Percentiles rank a stretch among this genome's conserved stretches.
These are phyloP conservation scores for Lumnitzera racemosa DNA, from an alignment of 345 rosid species.

Conservation along the genomic window DNA sequence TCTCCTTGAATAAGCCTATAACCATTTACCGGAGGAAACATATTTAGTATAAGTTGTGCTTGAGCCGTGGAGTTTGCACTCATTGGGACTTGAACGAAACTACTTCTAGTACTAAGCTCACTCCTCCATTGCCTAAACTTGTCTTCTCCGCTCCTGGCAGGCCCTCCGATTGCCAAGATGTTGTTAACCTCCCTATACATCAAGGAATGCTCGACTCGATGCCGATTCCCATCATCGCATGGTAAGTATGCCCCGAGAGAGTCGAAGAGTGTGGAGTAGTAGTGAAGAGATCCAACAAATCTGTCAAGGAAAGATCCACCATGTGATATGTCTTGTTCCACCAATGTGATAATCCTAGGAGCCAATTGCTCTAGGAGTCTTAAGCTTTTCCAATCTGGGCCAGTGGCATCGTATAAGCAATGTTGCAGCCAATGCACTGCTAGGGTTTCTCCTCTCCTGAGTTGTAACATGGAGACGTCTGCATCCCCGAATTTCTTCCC, in stretches of 20 bases:
- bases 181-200: constrained; percentile 51
- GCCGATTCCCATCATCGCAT: constrained; percentile 32
- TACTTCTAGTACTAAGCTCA: constrained; percentile 24
- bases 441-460: constrained; percentile 35
- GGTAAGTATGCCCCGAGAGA: constrained; percentile 43
- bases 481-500: constrained; percentile 51
- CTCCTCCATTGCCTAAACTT: constrained; percentile 47
- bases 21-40: constrained; percentile 56
- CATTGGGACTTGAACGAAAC: constrained; percentile 43
- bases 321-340: constrained; percentile 52
- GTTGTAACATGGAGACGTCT: constrained; percentile 21
- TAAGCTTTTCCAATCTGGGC: constrained; percentile 52
- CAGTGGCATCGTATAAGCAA: constrained; percentile 49
- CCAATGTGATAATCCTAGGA: constrained; percentile 44
- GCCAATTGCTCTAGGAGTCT: constrained; percentile 36
- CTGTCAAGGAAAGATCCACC: constrained; percentile 58
- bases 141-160: constrained; percentile 60
- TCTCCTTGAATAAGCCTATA: constrained; percentile 54
- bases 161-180: constrained; percentile 61
- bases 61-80: constrained; percentile 63
- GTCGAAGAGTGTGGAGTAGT: constrained; percentile 54
- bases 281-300: constrained; percentile 56
- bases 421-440: constrained; percentile 72
- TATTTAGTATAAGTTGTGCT: constrained; percentile 58
- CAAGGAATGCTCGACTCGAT: constrained; percentile 42